A percentile compares a stretch with the other conserved stretches of the same genome.
phyloP scores from a whole-genome alignment of 371 early-diverging fungal species.

The Mucor circinelloides region DNA sequence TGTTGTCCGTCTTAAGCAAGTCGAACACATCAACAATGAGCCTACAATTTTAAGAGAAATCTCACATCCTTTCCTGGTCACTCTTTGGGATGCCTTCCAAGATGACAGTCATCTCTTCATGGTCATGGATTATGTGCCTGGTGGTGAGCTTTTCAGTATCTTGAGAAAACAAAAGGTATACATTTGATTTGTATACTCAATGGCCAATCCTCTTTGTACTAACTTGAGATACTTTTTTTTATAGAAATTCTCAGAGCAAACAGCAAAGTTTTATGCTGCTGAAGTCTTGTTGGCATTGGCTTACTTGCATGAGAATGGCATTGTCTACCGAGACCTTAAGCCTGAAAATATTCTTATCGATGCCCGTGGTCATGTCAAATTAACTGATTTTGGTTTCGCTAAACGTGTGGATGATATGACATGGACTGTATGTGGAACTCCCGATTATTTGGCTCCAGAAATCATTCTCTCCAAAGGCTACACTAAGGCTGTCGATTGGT shows the following conservation, averaged over 20 bases:
- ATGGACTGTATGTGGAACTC: conserved; percentile 98
- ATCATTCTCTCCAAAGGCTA: conserved; percentile 97
- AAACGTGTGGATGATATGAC: conserved; percentile 92
- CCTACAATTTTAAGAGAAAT: conserved; percentile 81
- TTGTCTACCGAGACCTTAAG: conserved; percentile 97
- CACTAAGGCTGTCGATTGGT: conserved; percentile 98
- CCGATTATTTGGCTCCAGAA: conserved; percentile 97
- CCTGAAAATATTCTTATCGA: conserved; percentile 93
- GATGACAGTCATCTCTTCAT: conserved; percentile 88
- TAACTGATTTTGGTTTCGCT: conserved; percentile 99
- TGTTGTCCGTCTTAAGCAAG: conserved; percentile 93
- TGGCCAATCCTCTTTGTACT: neutral
- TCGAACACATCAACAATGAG: conserved; percentile 89
- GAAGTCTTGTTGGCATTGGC: conserved; percentile 83
- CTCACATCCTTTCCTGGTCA: conserved; percentile 90
- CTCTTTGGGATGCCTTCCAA: conserved; percentile 91
- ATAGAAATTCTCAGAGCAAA: conserved; percentile 85
- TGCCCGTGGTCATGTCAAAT: conserved; percentile 92
- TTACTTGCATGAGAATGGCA: conserved; percentile 92
- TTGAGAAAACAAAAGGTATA: conserved; percentile 67
- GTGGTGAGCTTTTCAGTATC: conserved; percentile 92
- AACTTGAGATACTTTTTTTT: conserved; percentile 62
- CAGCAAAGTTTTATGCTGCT: conserved; percentile 82
- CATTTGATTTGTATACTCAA: conserved; percentile 26
- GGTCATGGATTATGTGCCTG: conserved; percentile 96